Evolutionary conservation across 2,329 filamentous ascomycete genomes (phyloP).

Genomic region (Fusarium compactum): DNA sequence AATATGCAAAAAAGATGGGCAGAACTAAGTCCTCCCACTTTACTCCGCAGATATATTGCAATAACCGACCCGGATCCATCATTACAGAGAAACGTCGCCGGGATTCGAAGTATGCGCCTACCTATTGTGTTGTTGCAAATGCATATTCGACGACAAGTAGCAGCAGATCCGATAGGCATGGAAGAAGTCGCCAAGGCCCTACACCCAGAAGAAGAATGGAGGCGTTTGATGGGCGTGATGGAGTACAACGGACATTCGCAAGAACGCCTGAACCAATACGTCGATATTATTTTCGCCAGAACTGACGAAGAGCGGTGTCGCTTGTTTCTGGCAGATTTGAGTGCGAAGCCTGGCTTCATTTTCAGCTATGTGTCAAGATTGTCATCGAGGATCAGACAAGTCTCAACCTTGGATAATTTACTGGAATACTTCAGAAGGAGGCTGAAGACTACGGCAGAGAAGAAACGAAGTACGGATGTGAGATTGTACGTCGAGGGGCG

Average conservation of each 20-base stretch:
- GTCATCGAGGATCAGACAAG: constrained; percentile 42
- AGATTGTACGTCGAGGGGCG: neutral
- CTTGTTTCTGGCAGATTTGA: constrained; percentile 47
- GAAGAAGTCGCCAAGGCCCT: constrained; percentile 43
- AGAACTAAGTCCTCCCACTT: constrained; percentile 41
- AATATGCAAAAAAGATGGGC: constrained; percentile 40
- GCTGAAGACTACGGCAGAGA: constrained; percentile 29
- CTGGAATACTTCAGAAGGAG: constrained; percentile 44
- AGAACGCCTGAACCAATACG: constrained; percentile 44
- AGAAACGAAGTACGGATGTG: neutral
- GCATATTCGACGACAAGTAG: constrained; percentile 44
- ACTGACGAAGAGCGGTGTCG: constrained; percentile 51
- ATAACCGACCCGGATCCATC: constrained; percentile 8
- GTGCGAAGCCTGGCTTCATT: constrained; percentile 47
- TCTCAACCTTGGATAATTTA: constrained; percentile 44
- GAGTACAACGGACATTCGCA: constrained; percentile 38
- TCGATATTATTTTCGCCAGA: constrained; percentile 48
- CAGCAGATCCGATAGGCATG: constrained; percentile 22
- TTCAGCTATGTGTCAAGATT: constrained; percentile 49
- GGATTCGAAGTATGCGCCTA: constrained; percentile 46
- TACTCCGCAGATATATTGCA: constrained; percentile 44
- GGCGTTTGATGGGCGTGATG: constrained; percentile 34
- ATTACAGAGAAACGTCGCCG: constrained; percentile 38
- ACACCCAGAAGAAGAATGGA: constrained; percentile 43
- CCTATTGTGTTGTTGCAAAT: constrained; percentile 51